Conservation (phyloP, 2,329 filamentous ascomycete genomes). For the Penicillium sumatraense region DNA sequence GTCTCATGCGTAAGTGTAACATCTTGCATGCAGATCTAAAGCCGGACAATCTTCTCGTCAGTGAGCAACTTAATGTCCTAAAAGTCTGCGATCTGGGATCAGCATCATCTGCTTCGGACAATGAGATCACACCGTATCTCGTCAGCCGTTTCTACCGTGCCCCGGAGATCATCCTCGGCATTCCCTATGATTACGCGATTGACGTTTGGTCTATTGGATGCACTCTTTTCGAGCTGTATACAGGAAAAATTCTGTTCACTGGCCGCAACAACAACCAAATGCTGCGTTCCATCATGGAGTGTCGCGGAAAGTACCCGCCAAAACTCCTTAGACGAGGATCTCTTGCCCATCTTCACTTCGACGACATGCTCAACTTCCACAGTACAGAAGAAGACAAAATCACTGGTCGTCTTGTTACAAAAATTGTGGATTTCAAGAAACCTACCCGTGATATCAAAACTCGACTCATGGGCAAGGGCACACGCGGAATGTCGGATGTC, state of each 20-base stretch:
- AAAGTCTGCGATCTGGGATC: slow-evolving; percentile 98
- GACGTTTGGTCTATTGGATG: slow-evolving; percentile 99
- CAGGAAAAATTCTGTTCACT: slow-evolving; percentile 94
- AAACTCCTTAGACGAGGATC: slow-evolving; percentile 86
- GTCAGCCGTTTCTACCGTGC: slow-evolving; percentile 97
- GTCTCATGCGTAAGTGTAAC: slow-evolving; percentile 86
- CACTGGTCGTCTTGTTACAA: slow-evolving; percentile 72
- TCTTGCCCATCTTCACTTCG: slow-evolving; percentile 78
- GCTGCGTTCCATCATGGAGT: slow-evolving; percentile 95
- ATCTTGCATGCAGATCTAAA: slow-evolving; percentile 96
- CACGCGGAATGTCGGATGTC: slow-evolving; percentile 72
- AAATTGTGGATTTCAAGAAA: slow-evolving; percentile 60
- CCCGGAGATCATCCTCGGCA: slow-evolving; percentile 95
- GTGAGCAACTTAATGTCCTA: slow-evolving; percentile 78
- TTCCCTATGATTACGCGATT: slow-evolving; percentile 90
- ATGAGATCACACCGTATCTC: slow-evolving; percentile 90
- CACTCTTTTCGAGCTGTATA: slow-evolving; percentile 95
- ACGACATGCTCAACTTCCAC: slow-evolving; percentile 80
- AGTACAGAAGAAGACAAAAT: slow-evolving; percentile 86
- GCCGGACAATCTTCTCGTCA: slow-evolving; percentile 95
- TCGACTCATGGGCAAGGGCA: slow-evolving; percentile 72
- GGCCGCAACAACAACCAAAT: slow-evolving; percentile 98
- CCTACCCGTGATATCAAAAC: slow-evolving; percentile 81
- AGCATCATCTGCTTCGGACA: slow-evolving; percentile 89
- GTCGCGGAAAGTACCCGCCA: slow-evolving; percentile 85